phyloP scores from a whole-genome alignment of 129 eudicot genomes.

The Mikania micrantha region DNA sequence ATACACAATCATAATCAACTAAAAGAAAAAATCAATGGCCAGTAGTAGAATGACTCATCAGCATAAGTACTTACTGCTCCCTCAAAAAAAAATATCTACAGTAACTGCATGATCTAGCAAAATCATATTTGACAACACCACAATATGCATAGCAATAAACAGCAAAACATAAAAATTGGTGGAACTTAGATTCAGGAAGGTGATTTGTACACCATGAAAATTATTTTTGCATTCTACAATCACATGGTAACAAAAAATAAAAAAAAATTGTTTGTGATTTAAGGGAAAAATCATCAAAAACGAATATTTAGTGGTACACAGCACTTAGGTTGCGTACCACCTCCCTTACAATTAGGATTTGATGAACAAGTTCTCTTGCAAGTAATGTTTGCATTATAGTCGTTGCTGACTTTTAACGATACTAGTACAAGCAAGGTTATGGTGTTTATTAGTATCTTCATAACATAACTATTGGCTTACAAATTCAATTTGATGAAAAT shows the following conservation, averaged over 20 bases:
- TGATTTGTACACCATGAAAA: neutral
- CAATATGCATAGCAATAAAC: neutral
- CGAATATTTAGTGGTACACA: neutral
- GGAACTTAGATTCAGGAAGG: neutral
- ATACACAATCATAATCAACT: neutral
- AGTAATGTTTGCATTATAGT: too few species aligned
- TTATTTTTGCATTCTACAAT: neutral
- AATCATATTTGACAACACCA: neutral
- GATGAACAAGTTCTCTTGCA: slow-evolving; percentile 2
- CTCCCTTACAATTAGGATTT: neutral
- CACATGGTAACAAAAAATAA: neutral
- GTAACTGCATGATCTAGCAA: neutral
- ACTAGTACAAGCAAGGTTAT: neutral
- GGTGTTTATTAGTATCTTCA: neutral
- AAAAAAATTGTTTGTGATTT: neutral
- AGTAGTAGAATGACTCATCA: neutral
- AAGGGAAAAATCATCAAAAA: neutral
- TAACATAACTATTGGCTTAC: neutral
- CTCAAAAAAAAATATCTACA: neutral
- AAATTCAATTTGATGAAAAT: neutral
- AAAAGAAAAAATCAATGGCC: neutral
- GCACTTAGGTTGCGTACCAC: too few species aligned
- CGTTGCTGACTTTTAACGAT: neutral
- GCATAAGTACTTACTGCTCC: neutral
- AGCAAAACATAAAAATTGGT: neutral